Evolutionary conservation across 495 filamentous ascomycete species (phyloP).

Genomic region (Entonaema liquescens): DNA sequence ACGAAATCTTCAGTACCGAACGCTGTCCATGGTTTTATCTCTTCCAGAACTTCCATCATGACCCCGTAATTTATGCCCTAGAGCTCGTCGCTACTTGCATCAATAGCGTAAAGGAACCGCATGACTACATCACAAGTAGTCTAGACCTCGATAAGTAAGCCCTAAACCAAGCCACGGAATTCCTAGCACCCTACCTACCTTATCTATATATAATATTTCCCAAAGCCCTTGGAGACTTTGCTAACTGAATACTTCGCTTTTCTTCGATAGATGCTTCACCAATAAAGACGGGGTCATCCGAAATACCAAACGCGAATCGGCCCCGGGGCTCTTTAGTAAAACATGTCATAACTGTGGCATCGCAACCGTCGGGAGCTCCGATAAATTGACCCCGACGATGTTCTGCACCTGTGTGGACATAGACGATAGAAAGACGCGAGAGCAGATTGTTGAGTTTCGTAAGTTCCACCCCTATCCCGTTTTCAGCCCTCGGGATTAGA

Average conservation of each 20-base stretch:
- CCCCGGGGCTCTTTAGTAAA: not conserved
- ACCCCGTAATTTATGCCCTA: not conserved
- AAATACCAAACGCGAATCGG: not conserved
- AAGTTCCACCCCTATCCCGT: no score
- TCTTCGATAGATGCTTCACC: not conserved
- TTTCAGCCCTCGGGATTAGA: no score
- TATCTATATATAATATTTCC: not conserved
- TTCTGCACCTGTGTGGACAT: no score
- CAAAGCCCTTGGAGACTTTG: not conserved
- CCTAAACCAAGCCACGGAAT: no score
- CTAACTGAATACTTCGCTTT: not conserved
- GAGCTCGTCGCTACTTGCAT: constrained; percentile 11
- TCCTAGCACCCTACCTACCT: no score
- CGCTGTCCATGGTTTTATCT: constrained; percentile 5
- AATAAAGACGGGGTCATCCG: not conserved
- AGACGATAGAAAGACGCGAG: no score
- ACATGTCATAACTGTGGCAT: not conserved
- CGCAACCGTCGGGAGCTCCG: not conserved
- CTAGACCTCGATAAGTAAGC: constrained; percentile 15
- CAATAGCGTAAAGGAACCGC: not conserved
- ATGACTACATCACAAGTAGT: constrained; percentile 8
- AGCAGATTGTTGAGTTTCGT: no score
- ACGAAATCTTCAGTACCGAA: not conserved
- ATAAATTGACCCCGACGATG: no score
- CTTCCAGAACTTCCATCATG: not conserved